A percentile compares a stretch with the other conserved stretches of the same genome.
Evolutionary conservation across 2,329 filamentous ascomycete species (phyloP).

Genomic region (Ascochyta koolunga): DNA sequence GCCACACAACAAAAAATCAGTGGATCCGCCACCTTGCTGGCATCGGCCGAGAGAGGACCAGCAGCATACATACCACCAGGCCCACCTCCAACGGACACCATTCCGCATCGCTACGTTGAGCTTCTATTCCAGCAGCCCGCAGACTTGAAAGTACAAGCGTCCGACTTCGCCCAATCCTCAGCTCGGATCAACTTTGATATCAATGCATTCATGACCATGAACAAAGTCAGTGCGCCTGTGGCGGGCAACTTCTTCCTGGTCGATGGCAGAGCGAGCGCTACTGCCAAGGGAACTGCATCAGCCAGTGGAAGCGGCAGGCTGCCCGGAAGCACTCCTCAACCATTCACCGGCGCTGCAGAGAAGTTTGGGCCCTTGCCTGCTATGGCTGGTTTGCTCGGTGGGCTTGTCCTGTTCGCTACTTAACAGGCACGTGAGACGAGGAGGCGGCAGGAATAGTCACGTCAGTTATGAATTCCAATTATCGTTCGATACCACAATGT

Average conservation of each 20-base stretch:
- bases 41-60: constrained; percentile 35
- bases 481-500: constrained; percentile 6
- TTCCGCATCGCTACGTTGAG: constrained; percentile 45
- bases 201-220: constrained; percentile 31
- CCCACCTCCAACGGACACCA: constrained; percentile 42
- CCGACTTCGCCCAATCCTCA: constrained; percentile 28
- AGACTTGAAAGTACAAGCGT: constrained; percentile 27
- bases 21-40: constrained; percentile 32
- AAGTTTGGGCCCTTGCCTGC: constrained; percentile 7
- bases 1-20: constrained; percentile 35
- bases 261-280: constrained; percentile 32
- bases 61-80: constrained; percentile 41
- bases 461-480: neutral
- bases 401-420: constrained; percentile 13
- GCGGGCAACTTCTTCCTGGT: constrained; percentile 46
- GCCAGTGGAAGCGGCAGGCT: constrained; percentile 28
- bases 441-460: neutral
- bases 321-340: constrained; percentile 17
- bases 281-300: constrained; percentile 18
- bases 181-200: constrained; percentile 40
- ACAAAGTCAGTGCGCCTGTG: constrained; percentile 33
- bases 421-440: neutral
- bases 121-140: constrained; percentile 42
- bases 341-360: constrained; percentile 23
- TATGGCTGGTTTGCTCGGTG: constrained; percentile 13